phyloP scores from a whole-genome alignment of 768 basidiomycete genomes.

The Tephrocybe sp. region DNA sequence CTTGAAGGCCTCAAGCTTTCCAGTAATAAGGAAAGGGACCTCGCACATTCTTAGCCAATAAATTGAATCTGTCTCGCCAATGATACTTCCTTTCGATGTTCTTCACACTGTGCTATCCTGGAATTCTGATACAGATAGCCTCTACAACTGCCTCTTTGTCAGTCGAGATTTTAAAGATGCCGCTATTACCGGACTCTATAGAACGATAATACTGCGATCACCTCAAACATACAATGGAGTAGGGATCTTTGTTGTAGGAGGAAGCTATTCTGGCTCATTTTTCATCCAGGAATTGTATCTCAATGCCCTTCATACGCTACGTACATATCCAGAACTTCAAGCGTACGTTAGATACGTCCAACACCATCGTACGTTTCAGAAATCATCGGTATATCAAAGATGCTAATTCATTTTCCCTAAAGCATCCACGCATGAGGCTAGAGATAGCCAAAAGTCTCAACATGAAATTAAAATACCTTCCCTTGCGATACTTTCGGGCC shows the following conservation, averaged over 20 bases:
- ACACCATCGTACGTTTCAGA: slow-evolving; percentile 4
- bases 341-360: not conserved
- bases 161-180: not conserved
- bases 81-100: slow-evolving; percentile 3
- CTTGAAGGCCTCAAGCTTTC: not conserved
- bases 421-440: too few relatives aligned
- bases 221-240: slow-evolving; percentile 2
- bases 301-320: slow-evolving; percentile 6
- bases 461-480: not conserved
- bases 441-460: not conserved
- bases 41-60: too few relatives aligned
- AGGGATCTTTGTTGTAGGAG: not conserved
- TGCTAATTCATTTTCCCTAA: too few relatives aligned
- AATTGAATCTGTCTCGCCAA: not conserved
- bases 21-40: too few relatives aligned
- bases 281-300: not conserved
- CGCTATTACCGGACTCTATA: slow-evolving; percentile 1
- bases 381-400: not conserved
- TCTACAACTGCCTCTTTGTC: slow-evolving; percentile 6
- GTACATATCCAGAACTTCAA: not conserved
- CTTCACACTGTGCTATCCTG: not conserved
- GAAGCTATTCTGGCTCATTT: too few relatives aligned
- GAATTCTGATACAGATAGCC: not conserved
- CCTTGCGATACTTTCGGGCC: not conserved
- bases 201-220: slow-evolving; percentile 5